Base-by-base conservation (phyloP, 345 rosid genomes). In the Citrus sp. region DNA sequence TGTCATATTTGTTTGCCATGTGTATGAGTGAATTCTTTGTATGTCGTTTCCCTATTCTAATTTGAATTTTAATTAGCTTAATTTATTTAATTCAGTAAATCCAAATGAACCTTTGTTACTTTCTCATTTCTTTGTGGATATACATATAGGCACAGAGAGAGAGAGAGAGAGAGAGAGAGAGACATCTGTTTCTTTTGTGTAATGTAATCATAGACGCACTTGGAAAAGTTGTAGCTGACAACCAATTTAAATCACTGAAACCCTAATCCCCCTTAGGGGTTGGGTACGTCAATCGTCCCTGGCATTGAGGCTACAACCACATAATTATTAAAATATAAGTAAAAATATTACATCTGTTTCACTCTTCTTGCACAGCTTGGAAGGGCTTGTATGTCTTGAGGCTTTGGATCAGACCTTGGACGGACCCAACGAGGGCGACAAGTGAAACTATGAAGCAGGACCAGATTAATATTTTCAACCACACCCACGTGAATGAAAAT, bases 331-430 rank as follows among this genome's bases (percentile, higher is more conserved):
- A 67, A 66, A 67, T 67, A 54, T 64, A 18, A 73, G 59, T 37
- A 27, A 35, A 78, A 62, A 30, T 72, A 76, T 42, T 70, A 71
- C 46, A 51, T n/a, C 60, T 49, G 62, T 59, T 37, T 67, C 51
- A 46, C 51, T 46, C 51, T 46, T 62, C 71, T 55, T 81, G 54
- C 27, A 78, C 81, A 46, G 85, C 78, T 63, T 83, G 63, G 86
- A 95, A 95, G 19, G 99, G 97, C 91, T 88, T 89, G 78, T 87
- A 95, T 14, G 82, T 32, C 88, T 81, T 87, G 80, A 95, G 86
- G 69, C 87, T 85, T 5, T 75, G 77, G 40, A 83, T 30, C 68
- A 95, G 80, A 59, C 98, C 98, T 73, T 90, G 85, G 67, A 95
- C 30, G n/a, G 98, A 90, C 40, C 97, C 98, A n/a, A 84, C 85